Evolutionary conservation across 2,329 filamentous ascomycete genomes (phyloP).

Genomic region (Hypoxylon sp.): DNA sequence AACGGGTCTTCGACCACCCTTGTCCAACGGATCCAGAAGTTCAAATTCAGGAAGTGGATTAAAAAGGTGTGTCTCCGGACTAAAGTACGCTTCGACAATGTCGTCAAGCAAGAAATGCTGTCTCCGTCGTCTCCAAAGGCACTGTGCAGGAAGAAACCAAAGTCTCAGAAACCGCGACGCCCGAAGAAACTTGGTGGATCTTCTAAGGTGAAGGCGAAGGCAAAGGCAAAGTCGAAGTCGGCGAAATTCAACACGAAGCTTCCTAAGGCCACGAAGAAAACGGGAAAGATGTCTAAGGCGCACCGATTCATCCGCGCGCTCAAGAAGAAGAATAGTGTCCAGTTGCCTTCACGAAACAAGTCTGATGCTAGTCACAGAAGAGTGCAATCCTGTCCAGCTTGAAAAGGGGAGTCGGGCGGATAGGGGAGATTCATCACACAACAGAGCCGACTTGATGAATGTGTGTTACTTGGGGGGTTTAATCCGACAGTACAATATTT

Average conservation of each 20-base stretch:
- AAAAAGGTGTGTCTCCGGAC: constrained; percentile 46
- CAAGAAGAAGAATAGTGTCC: constrained; percentile 36
- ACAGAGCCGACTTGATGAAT: not conserved
- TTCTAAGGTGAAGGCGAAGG: constrained; percentile 11
- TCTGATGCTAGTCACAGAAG: constrained; percentile 23
- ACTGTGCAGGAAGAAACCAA: constrained; percentile 7
- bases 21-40: constrained; percentile 42
- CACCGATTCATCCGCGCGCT: constrained; percentile 34
- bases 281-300: not conserved
- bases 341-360: constrained; percentile 29
- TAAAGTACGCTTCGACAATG: constrained; percentile 45
- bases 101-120: constrained; percentile 24
- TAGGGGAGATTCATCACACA: not conserved
- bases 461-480: not conserved
- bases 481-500: not conserved
- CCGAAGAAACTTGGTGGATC: constrained; percentile 21
- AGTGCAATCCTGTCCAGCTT: constrained; percentile 38
- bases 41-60: constrained; percentile 47
- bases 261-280: constrained; percentile 4
- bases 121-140: constrained; percentile 6
- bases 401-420: not conserved
- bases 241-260: constrained; percentile 16
- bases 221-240: constrained; percentile 14
- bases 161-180: constrained; percentile 23
- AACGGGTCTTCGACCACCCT: constrained; percentile 37